Evolutionary conservation across 352 stramenopile species (phyloP).

Genomic region (Peronospora tabacina): DNA sequence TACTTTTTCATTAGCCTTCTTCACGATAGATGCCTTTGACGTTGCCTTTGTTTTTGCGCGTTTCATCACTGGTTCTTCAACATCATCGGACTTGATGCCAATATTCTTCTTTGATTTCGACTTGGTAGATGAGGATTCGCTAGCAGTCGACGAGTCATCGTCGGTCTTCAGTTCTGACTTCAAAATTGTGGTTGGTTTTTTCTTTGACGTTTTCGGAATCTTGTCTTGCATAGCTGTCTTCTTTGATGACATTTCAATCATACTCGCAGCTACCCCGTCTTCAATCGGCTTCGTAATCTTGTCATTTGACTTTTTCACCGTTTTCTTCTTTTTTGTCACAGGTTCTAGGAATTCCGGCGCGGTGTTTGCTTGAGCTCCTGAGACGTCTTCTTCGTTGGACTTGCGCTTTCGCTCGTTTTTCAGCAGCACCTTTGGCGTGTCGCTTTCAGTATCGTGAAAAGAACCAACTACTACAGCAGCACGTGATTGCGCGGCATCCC

Average conservation of each 20-base stretch:
- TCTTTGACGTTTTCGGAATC: constrained; percentile 16
- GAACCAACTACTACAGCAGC: constrained; percentile 19
- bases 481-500: constrained; percentile 16
- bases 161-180: constrained; percentile 3
- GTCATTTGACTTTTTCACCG: constrained; percentile 11
- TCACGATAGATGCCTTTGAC: constrained; percentile 17
- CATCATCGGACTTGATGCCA: constrained; percentile 17
- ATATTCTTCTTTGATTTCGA: constrained; percentile 39
- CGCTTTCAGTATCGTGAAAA: constrained; percentile 10
- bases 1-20: constrained; percentile 20
- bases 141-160: constrained; percentile 22
- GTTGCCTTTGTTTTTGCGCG: constrained; percentile 29
- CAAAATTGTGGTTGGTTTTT: constrained; percentile 12
- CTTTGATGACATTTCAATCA: constrained; percentile 15
- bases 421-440: neutral
- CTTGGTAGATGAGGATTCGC: constrained; percentile 10
- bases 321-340: constrained; percentile 28
- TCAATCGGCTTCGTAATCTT: constrained; percentile 2
- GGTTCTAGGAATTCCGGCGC: constrained; percentile 10
- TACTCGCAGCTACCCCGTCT: constrained; percentile 1
- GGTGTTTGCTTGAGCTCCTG: constrained; percentile 1
- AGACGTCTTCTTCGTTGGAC: constrained; percentile 13
- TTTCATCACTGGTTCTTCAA: constrained; percentile 30
- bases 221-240: constrained; percentile 12
- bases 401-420: constrained; percentile 26